A percentile compares a stretch with the other conserved stretches of the same genome.
These are phyloP conservation scores for Aureobasidium mangrovei DNA, from an alignment of 2,329 filamentous ascomycete species.

Conservation along the genomic window DNA sequence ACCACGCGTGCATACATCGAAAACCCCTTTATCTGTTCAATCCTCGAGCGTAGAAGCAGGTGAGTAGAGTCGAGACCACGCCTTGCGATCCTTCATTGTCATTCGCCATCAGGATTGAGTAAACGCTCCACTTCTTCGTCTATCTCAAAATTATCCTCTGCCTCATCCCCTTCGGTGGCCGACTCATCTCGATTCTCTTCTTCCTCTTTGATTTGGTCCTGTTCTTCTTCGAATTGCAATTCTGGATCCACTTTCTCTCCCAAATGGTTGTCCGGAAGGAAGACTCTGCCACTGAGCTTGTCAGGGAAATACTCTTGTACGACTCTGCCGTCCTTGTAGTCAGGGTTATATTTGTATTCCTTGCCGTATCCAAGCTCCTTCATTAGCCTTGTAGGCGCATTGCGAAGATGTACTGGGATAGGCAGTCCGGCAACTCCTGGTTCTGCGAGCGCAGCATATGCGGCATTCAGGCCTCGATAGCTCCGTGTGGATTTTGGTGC, in stretches of 20 bases:
- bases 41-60: too few species aligned
- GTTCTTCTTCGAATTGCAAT: slow-evolving; percentile 24
- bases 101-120: slow-evolving; percentile 26
- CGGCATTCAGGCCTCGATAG: slow-evolving; percentile 75
- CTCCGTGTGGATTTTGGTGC: slow-evolving; percentile 80
- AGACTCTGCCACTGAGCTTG: slow-evolving; percentile 57
- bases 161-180: slow-evolving; percentile 18
- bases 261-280: slow-evolving; percentile 72
- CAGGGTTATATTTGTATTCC: slow-evolving; percentile 94
- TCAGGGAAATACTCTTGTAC: slow-evolving; percentile 86
- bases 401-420: slow-evolving; percentile 79
- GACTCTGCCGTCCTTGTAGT: slow-evolving; percentile 74
- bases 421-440: slow-evolving; percentile 74
- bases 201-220: background rate
- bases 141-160: slow-evolving; percentile 14
- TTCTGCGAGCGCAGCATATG: slow-evolving; percentile 68
- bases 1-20: too few species aligned
- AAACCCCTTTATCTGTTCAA: too few species aligned
- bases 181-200: background rate
- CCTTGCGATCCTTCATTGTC: slow-evolving; percentile 15
- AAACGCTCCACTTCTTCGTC: slow-evolving; percentile 18
- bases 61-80: too few species aligned
- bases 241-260: slow-evolving; percentile 71
- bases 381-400: slow-evolving; percentile 89
- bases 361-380: slow-evolving; percentile 83